phyloP scores from a whole-genome alignment of 495 filamentous ascomycete genomes.

The Terfezia boudieri region DNA sequence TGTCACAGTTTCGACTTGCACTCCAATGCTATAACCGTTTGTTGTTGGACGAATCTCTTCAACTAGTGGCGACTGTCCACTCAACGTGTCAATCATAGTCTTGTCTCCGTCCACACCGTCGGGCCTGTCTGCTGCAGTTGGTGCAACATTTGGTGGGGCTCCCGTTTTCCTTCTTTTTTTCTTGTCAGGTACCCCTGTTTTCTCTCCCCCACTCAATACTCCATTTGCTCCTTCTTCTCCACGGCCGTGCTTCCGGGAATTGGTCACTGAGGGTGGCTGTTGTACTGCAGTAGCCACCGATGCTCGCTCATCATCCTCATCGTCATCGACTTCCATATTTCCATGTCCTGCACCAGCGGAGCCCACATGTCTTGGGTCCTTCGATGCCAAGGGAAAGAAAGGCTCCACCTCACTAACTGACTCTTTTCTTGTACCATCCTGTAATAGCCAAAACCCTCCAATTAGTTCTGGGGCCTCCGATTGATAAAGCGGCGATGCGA shows the following conservation, averaged over 20 bases:
- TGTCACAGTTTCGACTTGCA: slow-evolving; percentile 13
- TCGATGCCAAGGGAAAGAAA: slow-evolving; percentile 8
- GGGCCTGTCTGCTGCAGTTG: neutral
- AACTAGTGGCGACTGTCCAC: slow-evolving; percentile 1
- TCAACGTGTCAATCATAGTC: slow-evolving; percentile 9
- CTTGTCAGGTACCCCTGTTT: neutral
- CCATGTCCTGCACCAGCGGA: slow-evolving; percentile 8
- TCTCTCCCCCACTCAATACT: slow-evolving; percentile 2
- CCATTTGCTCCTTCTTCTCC: slow-evolving; percentile 17
- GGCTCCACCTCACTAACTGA: slow-evolving; percentile 13
- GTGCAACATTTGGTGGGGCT: neutral
- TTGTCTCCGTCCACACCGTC: slow-evolving; percentile 9
- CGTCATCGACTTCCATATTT: slow-evolving; percentile 5
- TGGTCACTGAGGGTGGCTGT: slow-evolving; percentile 9
- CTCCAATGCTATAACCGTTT: slow-evolving; percentile 17
- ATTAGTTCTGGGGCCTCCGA: slow-evolving; percentile 11
- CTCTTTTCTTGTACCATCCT: slow-evolving; percentile 17
- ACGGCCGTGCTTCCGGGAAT: slow-evolving; percentile 15
- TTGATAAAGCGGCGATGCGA: slow-evolving; percentile 7
- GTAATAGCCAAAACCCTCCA: slow-evolving; percentile 11
- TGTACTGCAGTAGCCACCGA: slow-evolving; percentile 7
- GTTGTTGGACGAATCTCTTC: slow-evolving; percentile 11
- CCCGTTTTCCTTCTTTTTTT: slow-evolving; percentile 17
- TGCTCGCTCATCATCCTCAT: slow-evolving; percentile 14
- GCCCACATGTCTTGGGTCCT: slow-evolving; percentile 14